Evolutionary conservation across 441 rosid species (phyloP), one percentile per base, ranked within the genome.

Genomic region (Gossypium trilobum): DNA sequence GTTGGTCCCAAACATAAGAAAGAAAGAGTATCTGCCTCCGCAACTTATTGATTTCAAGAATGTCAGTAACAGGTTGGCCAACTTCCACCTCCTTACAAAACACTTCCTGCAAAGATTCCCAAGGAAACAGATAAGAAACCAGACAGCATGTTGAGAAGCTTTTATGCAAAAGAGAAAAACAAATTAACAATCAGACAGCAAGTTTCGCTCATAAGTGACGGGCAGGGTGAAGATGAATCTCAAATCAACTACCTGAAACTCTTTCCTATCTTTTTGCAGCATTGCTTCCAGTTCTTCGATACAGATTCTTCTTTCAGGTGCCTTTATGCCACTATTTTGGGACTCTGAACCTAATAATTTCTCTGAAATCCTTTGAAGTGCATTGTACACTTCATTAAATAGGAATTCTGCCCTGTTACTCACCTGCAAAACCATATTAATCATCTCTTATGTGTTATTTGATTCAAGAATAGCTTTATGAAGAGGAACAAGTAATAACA

Each of bases 1-100:
- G 85, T 70, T 84, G 89, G 77, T 89, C 92, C 95, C 92, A 89
- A 68, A 83, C 84, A 74, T 83, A 83, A 31, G 88, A 85, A 73
- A 80, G 85, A 70, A 89, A 83, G 61, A 88, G 83, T 56, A 89
- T 74, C 80, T 84, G 84, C 77, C 89, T 83, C 74, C 87, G 79
- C 65, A 88, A 78, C 69, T 82, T 84, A 68, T 89, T 88, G 72
- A 89, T 78, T 85, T 87, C 86, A 66, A 89, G 92, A 81, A 89
- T 84, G 78, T 89, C 95, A 74, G 82, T 72, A 54, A 71, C 78
- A 77, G 82, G 82, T 68, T 77, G 80, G 74, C 83, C 88, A 76
- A 77, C 75, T 69, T 66, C 83, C 56, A 29, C 72, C 52, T 80
- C 83, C 76, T 72, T 75, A 31, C n/a, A 67, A 69, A 82, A 59